Conservation (phyloP, 192 early-diverging fungal genomes). For the Coemansia sp. region DNA sequence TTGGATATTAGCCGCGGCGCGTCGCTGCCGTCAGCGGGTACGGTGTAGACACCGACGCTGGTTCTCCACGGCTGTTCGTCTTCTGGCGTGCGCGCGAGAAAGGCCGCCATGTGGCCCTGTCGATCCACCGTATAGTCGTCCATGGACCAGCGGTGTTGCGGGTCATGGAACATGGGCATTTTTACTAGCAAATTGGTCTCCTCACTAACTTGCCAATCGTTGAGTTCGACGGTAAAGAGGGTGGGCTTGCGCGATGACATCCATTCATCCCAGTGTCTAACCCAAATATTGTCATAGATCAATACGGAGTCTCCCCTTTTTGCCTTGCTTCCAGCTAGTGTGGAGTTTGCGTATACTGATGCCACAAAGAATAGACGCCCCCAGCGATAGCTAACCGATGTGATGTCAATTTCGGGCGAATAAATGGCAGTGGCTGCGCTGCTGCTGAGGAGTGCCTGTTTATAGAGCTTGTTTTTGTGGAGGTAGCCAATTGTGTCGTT, state of each 20-base stretch:
- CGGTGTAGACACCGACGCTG: constrained; percentile 60
- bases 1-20: constrained; percentile 46
- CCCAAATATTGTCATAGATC: constrained; percentile 65
- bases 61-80: constrained; percentile 63
- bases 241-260: constrained; percentile 43
- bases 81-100: constrained; percentile 59
- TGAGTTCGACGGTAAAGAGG: constrained; percentile 13
- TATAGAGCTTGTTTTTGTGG: constrained; percentile 21
- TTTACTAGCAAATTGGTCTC: constrained; percentile 23
- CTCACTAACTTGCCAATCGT: not conserved
- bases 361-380: constrained; percentile 18
- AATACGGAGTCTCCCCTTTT: constrained; percentile 54
- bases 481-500: constrained; percentile 22
- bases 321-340: constrained; percentile 48
- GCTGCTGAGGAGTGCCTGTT: not conserved
- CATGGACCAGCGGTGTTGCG: constrained; percentile 43
- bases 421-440: constrained; percentile 11
- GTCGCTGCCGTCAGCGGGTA: not conserved
- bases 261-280: constrained; percentile 72
- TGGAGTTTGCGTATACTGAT: constrained; percentile 54
- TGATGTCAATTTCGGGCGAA: constrained; percentile 12
- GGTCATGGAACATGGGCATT: constrained; percentile 19
- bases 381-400: constrained; percentile 9
- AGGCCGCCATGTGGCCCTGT: constrained; percentile 62
- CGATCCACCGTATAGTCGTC: constrained; percentile 60